phyloP scores from a whole-genome alignment of 805 yeast genomes.

The Metschnikowia sp. region DNA sequence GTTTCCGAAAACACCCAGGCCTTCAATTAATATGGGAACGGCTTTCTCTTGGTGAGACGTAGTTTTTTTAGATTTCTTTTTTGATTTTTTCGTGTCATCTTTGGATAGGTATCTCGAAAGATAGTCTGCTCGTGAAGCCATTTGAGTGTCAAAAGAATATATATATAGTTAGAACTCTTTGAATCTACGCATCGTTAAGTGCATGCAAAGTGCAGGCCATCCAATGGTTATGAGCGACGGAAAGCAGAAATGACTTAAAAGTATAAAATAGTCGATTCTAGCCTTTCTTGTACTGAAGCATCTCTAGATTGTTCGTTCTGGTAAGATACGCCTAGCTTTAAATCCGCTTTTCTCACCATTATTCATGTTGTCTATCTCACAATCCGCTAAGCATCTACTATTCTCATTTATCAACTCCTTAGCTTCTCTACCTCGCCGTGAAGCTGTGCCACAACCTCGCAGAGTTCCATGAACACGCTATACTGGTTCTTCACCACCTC shows the following conservation, averaged over 20 bases:
- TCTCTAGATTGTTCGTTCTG: too few species aligned
- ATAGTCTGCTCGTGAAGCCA: conserved; percentile 30
- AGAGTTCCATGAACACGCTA: conserved; percentile 66
- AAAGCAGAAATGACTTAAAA: too few species aligned
- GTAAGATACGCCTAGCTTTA: too few species aligned
- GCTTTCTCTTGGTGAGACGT: neutral
- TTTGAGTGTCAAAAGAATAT: neutral
- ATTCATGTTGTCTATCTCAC: too few species aligned
- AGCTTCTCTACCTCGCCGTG: conserved; percentile 39
- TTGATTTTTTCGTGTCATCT: conserved; percentile 16
- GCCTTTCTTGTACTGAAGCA: too few species aligned
- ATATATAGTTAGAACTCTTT: neutral
- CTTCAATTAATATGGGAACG: conserved; percentile 11
- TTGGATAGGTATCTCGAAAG: conserved; percentile 28
- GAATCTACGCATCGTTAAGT: too few species aligned
- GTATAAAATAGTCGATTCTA: too few species aligned
- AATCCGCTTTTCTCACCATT: too few species aligned
- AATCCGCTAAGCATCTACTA: too few species aligned
- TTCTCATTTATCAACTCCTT: neutral
- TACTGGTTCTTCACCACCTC: conserved; percentile 67
- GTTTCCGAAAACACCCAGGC: conserved; percentile 5
- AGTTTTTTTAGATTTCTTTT: conserved; percentile 12
- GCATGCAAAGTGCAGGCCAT: too few species aligned
- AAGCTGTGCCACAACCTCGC: conserved; percentile 68
- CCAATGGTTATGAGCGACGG: too few species aligned